Base-by-base conservation (phyloP, 306 rosid species). In the Rosa lucieae region DNA sequence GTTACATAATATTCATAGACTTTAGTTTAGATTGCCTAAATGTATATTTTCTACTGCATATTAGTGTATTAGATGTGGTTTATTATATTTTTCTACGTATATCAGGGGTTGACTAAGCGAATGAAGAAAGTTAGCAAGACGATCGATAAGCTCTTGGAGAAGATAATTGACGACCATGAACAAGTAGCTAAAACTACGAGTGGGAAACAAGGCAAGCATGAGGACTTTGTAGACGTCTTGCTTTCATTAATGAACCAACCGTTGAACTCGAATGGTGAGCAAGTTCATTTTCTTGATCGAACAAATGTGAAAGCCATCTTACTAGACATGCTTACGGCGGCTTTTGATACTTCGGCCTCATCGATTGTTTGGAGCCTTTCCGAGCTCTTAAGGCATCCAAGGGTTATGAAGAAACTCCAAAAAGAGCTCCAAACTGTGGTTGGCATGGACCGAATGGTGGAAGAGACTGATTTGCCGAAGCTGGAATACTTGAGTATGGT, bases 371-470 rank as follows among this genome's bases (percentile, higher is more conserved):
- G 91, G 93, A 76, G 59, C 17, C 37, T 90, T 11, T 67, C 94
- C 2, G 89, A 79, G 47, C 85, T 88, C 42, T 10, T 90, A 3
- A 82, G 72, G 73, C 71, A 90, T 75, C 90, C 87, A 10, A 75
- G 59, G 6, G 84, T 82, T 7, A 84, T 82, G 85, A 82, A 79
- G 23, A 79, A 26, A 32, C 84, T 86, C 55, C 91, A 88, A 79
- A 43, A 71, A 26, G 90, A 87, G 83, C 29, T 87, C 13, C 58
- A 69, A 39, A 42, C 42, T 59, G 78, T 66, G 8, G 72, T 84
- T 0, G 91, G 93, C 1, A 63, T 14, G 73, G 78, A 42, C 35
- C 76, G 66, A 17, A 69, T 46, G 75, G 86, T 87, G 6, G 87
- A 86, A 12, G 91, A 89, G 35, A 29, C 0, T 11, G 86, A 87